Conservation (phyloP, 2,329 filamentous ascomycete species). For the Stagonosporopsis vannaccii region DNA sequence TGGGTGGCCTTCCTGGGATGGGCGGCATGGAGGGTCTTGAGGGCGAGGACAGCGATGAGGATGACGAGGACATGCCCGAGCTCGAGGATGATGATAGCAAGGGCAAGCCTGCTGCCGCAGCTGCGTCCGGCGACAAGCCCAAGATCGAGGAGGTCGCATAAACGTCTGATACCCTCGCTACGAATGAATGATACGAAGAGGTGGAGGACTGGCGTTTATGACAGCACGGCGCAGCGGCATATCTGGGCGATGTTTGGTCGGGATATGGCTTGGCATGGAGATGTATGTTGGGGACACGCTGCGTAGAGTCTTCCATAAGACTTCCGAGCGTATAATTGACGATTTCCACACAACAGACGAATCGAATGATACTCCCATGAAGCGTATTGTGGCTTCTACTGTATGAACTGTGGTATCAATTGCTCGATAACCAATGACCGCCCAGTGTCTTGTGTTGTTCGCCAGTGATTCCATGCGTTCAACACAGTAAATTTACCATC, state of each 20-base stretch:
- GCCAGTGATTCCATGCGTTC: not conserved
- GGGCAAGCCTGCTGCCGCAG: slow-evolving; percentile 34
- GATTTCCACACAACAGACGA: slow-evolving; percentile 15
- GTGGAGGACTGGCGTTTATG: slow-evolving; percentile 10
- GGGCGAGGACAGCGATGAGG: slow-evolving; percentile 59
- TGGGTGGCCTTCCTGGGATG: slow-evolving; percentile 42
- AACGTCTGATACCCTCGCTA: slow-evolving; percentile 21
- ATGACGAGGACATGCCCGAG: slow-evolving; percentile 78
- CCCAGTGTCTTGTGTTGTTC: not conserved
- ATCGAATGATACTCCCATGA: slow-evolving; percentile 15
- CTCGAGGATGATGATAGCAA: slow-evolving; percentile 57
- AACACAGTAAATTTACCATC: not conserved
- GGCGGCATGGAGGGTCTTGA: slow-evolving; percentile 36
- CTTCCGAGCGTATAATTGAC: slow-evolving; percentile 15
- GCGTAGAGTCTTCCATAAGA: slow-evolving; percentile 4
- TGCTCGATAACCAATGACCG: slow-evolving; percentile 5
- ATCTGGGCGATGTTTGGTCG: slow-evolving; percentile 1
- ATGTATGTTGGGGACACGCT: slow-evolving; percentile 7
- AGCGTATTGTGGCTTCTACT: not conserved
- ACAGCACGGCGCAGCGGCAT: slow-evolving; percentile 10
- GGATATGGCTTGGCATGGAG: slow-evolving; percentile 4
- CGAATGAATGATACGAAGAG: slow-evolving; percentile 21
- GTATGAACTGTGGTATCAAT: slow-evolving; percentile 11
- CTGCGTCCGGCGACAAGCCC: slow-evolving; percentile 43
- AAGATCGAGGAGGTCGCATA: slow-evolving; percentile 58